A percentile compares a stretch with the other conserved stretches of the same genome.
These are phyloP conservation scores for Alloascoidea hylecoeti DNA, from an alignment of 805 yeast species.

Conservation along the genomic window DNA sequence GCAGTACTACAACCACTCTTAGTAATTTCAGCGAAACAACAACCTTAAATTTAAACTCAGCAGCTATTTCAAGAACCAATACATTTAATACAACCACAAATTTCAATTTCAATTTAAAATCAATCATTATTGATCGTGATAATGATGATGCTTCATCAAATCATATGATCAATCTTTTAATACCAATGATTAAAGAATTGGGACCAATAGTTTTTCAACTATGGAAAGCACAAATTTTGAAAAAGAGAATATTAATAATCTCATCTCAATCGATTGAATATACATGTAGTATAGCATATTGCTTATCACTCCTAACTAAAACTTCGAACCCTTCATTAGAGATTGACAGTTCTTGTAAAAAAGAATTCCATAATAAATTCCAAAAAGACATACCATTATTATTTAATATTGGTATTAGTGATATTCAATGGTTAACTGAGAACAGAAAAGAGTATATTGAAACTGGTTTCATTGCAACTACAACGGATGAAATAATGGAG, in stretches of 20 bases:
- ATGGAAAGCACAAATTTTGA: constrained; percentile 47
- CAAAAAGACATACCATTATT: constrained; percentile 24
- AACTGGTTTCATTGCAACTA: constrained; percentile 38
- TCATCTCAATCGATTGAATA: constrained; percentile 20
- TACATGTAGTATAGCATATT: constrained; percentile 37
- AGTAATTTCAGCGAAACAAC: constrained; percentile 3
- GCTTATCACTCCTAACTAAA: constrained; percentile 43
- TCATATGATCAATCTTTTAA: too few relatives aligned
- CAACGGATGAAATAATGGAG: constrained; percentile 53
- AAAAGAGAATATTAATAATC: constrained; percentile 40
- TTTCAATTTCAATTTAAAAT: constrained; percentile 24
- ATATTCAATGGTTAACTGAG: constrained; percentile 26
- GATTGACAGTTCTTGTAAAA: too few relatives aligned
- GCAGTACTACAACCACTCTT: not conserved
- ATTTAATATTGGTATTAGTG: constrained; percentile 52
- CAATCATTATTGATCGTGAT: too few relatives aligned
- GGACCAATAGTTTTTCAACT: constrained; percentile 56
- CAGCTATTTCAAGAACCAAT: not conserved
- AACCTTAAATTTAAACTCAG: too few relatives aligned
- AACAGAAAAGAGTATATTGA: constrained; percentile 7
- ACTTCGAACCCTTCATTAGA: constrained; percentile 25
- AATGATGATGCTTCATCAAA: too few relatives aligned
- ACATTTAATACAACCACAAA: constrained; percentile 19
- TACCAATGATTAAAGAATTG: constrained; percentile 30
- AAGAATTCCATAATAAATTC: too few relatives aligned